Evolutionary conservation across 192 early-diverging fungal genomes (phyloP).

Genomic region (Entrophospora sp.): DNA sequence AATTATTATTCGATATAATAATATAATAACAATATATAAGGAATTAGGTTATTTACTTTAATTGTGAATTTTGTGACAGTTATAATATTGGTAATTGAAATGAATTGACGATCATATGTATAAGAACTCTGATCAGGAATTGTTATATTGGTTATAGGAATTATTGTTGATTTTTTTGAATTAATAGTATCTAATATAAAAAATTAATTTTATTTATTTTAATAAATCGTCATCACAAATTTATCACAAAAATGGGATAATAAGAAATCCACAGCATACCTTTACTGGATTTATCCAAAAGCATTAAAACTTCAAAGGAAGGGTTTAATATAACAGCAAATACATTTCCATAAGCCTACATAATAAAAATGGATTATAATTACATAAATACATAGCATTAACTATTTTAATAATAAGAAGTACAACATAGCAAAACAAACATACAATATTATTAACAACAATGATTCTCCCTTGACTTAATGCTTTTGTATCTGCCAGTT

Average conservation of each 20-base stretch:
- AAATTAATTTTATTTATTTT: neutral
- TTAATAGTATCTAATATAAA: neutral
- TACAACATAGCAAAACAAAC: neutral
- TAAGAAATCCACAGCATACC: neutral
- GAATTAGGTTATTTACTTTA: conserved; percentile 33
- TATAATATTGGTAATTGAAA: conserved; percentile 45
- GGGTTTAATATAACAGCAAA: conserved; percentile 53
- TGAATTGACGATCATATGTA: conserved; percentile 29
- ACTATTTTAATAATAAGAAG: neutral
- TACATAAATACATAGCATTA: no score
- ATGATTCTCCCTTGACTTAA: conserved; percentile 66
- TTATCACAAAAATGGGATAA: no score
- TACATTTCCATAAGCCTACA: conserved; percentile 56
- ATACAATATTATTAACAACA: conserved; percentile 60
- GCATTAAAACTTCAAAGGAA: neutral
- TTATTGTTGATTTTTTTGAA: conserved; percentile 24
- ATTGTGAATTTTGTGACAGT: conserved; percentile 46
- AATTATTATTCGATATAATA: neutral
- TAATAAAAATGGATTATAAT: neutral
- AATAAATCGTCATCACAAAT: neutral
- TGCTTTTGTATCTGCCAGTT: conserved; percentile 52
- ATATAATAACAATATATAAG: neutral
- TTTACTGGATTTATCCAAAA: neutral
- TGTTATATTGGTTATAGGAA: conserved; percentile 45
- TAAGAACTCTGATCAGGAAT: conserved; percentile 29